Base-by-base conservation (phyloP, 805 yeast genomes). In the Teunomyces gatunensis region DNA sequence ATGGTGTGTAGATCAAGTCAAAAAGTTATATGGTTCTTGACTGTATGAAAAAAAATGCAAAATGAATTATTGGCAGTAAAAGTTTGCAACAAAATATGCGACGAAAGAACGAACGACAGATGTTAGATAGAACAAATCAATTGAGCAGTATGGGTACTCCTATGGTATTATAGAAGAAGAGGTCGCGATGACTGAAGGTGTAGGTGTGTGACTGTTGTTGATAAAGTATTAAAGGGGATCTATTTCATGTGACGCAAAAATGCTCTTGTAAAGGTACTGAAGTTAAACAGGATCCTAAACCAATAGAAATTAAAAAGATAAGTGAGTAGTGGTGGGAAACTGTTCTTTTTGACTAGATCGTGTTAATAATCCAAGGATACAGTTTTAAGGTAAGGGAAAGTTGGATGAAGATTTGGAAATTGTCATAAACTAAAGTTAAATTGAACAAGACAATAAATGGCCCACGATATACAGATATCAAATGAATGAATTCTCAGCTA, bases 1-100 rank as follows among this genome's bases (percentile, higher is more conserved):
- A 47, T 49, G 27, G 21, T 33, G 42, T 40, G 45, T 21, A 13
- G 21, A 20, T 33, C 32, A 34, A 13, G 41, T 40, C 33, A 35
- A 28, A 28, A 33, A 11, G 13, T n/a, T 15, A 17, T 9, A 12
- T n/a, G 29, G 25, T 20, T 20, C 29, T n/a, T 33, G 33, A 29
- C 25, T 17, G 18, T 25, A 27, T 43, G 29, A 17, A 21, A 17
- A 17, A 11, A 43, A 33, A 25, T 29, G 35, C 34, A 37, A 37
- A 37, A 23, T n/a, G 29, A n/a, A n/a, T 37, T 20, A n/a, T 18
- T 35, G 40, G 40, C 40, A 20, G 40, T 21, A 37, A 37, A 37
- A 37, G 29, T 37, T 21, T 20, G 40, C 40, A 23, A 37, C 40
- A 37, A 37, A 37, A 43, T 21, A 27, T 43, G 40, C 36, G 28